Evolutionary conservation across 176 grass and related monocot genomes (phyloP), one percentile per base, ranked within the genome.

Genomic region (Leersia perrieri): DNA sequence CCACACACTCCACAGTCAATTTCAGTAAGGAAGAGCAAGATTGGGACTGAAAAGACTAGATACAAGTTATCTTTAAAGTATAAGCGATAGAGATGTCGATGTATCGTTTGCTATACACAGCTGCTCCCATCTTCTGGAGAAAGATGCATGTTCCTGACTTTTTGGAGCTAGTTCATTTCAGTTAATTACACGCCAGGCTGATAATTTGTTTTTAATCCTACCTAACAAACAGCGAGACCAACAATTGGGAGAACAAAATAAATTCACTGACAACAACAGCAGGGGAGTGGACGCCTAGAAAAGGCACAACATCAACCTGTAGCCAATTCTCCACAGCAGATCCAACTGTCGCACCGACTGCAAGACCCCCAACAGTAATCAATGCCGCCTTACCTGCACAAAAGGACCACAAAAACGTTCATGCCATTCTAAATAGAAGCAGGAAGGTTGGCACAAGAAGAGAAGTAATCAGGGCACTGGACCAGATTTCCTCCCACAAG

Each of bases 221-320:
- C 22, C 84, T 90, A 23, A 99, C 88, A 73, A 93, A 99, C 76
- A 99, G 67, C 11, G 96, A 93, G 6, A 84, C 84, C 64, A 99
- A 72, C 75, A 99, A 81, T 75, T 93, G 90, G 57, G 92, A 99
- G 78, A 99, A 91, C 8, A 99, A 87, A 78, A 99, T 89, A 80
- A 99, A 99, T 77, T 95, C 96, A 63, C 92, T 99, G 74, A 99
- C 87, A 64, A 99, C 80, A 5, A 99, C 88, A 5, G 96, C 82
- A 2, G 92, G 96, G 13, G 96, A 99, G 60, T 91, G 92, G 74
- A 99, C 91, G 57, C 93, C 93, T 14, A 93, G 71, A 73, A 99
- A 94, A 42, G 93, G 90, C 47, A 96, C 87, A 28, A 99, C 72
- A 84, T 99, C 97, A 39, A 99, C 97, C 86, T 96, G 97, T 77